Conservation (phyloP, 2,329 filamentous ascomycete genomes). For the Coleophoma crateriformis region DNA sequence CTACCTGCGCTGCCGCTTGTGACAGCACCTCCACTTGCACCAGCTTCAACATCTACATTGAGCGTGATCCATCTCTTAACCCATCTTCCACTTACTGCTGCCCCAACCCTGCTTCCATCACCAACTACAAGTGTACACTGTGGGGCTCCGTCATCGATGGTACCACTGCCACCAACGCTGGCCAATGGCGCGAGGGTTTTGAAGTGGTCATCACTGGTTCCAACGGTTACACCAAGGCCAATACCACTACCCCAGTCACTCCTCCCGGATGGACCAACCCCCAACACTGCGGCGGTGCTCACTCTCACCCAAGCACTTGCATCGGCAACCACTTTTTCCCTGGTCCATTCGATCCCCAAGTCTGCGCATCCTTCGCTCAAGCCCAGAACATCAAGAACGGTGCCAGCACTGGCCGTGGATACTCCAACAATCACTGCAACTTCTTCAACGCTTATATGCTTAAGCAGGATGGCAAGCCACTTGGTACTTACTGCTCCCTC, state of each 20-base stretch:
- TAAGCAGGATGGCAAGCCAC: constrained; percentile 28
- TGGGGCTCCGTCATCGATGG: constrained; percentile 24
- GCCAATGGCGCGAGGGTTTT: constrained; percentile 27
- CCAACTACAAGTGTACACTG: constrained; percentile 28
- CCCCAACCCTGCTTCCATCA: constrained; percentile 25
- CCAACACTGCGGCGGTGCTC: constrained; percentile 7
- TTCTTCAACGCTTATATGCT: constrained; percentile 34
- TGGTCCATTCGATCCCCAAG: constrained; percentile 12
- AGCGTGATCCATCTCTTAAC: constrained; percentile 28
- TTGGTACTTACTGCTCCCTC: constrained; percentile 32
- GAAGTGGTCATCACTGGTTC: constrained; percentile 35
- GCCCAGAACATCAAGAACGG: constrained; percentile 11
- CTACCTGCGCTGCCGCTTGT: constrained; percentile 19
- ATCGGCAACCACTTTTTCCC: constrained; percentile 15
- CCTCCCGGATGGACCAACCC: constrained; percentile 10
- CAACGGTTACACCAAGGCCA: constrained; percentile 29
- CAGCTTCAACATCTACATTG: constrained; percentile 28
- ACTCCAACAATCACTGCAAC: constrained; percentile 11
- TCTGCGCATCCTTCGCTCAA: constrained; percentile 9
- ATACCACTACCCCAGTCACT: constrained; percentile 11
- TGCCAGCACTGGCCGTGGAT: constrained; percentile 1
- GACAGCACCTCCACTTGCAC: constrained; percentile 19
- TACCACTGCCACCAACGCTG: constrained; percentile 24
- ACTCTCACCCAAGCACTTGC: constrained; percentile 13
- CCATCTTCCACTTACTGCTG: constrained; percentile 21